Evolutionary conservation across 768 basidiomycete species (phyloP).

Genomic region (Rhodotorula toruloides): DNA sequence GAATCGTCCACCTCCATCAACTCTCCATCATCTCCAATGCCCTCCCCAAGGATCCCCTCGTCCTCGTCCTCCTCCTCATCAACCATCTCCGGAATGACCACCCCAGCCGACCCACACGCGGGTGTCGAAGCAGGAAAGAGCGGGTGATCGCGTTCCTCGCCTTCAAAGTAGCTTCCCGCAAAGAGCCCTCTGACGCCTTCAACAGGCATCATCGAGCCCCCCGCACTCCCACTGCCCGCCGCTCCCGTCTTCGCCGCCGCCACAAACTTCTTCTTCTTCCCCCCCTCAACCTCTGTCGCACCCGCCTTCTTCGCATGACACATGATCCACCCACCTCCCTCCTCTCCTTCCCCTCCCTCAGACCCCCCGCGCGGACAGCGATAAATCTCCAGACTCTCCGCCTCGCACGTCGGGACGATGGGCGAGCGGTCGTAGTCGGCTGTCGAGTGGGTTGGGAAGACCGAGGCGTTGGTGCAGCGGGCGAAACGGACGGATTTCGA

Average conservation of each 20-base stretch:
- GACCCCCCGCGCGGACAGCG: conserved; percentile 21
- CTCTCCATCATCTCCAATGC: conserved; percentile 11
- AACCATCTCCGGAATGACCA: conserved; percentile 11
- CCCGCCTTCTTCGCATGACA: conserved; percentile 30
- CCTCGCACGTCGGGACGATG: conserved; percentile 36
- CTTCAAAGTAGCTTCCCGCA: conserved; percentile 34
- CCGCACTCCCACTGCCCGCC: not conserved
- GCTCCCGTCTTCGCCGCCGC: not conserved
- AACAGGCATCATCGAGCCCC: conserved; percentile 17
- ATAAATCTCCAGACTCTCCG: conserved; percentile 32
- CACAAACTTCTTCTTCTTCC: not conserved
- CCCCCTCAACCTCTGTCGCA: no score
- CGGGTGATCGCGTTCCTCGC: conserved; percentile 20
- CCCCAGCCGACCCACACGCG: conserved; percentile 1
- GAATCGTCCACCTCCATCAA: conserved; percentile 32
- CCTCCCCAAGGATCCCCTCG: conserved; percentile 6
- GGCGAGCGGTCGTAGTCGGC: conserved; percentile 40
- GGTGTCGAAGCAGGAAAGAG: not conserved
- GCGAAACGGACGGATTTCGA: conserved; percentile 40
- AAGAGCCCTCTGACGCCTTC: conserved; percentile 37
- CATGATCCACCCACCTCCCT: conserved; percentile 37
- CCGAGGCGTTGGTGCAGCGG: conserved; percentile 35
- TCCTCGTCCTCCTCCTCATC: conserved; percentile 8
- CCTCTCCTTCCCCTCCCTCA: no score
- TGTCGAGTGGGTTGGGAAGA: conserved; percentile 39